Conservation (phyloP, 371 early-diverging fungal species). For the Mortierella sp. region DNA sequence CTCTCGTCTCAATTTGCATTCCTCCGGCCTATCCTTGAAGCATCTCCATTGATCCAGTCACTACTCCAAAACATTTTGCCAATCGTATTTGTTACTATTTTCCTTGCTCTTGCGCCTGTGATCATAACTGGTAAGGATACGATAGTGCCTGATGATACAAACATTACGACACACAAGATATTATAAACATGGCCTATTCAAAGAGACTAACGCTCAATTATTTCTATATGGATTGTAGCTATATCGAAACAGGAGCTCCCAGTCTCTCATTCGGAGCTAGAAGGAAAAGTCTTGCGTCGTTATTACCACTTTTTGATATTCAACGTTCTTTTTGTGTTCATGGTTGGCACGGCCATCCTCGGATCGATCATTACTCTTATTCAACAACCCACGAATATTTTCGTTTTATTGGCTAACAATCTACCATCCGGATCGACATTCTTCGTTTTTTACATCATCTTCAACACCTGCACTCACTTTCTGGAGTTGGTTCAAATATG, state of each 20-base stretch:
- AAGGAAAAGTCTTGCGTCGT: slow-evolving; percentile 78
- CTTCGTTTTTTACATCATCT: slow-evolving; percentile 82
- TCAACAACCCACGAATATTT: slow-evolving; percentile 48
- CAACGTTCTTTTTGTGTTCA: slow-evolving; percentile 92
- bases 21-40: slow-evolving; percentile 65
- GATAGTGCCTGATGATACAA: background rate
- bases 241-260: slow-evolving; percentile 73
- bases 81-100: slow-evolving; percentile 73
- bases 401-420: slow-evolving; percentile 35
- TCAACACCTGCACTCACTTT: slow-evolving; percentile 81
- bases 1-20: slow-evolving; percentile 72
- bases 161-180: no score
- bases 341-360: slow-evolving; percentile 86
- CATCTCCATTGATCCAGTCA: slow-evolving; percentile 67
- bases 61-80: slow-evolving; percentile 79
- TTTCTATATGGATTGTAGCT: slow-evolving; percentile 60
- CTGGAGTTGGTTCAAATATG: slow-evolving; percentile 76
- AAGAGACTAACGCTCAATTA: background rate
- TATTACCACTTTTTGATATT: slow-evolving; percentile 91
- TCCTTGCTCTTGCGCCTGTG: slow-evolving; percentile 72
- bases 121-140: slow-evolving; percentile 60
- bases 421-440: slow-evolving; percentile 76
- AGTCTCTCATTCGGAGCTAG: slow-evolving; percentile 72
- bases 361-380: slow-evolving; percentile 76
- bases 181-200: background rate